Conservation (phyloP, 1,139 yeast species). For the Ogataea hybrid region DNA sequence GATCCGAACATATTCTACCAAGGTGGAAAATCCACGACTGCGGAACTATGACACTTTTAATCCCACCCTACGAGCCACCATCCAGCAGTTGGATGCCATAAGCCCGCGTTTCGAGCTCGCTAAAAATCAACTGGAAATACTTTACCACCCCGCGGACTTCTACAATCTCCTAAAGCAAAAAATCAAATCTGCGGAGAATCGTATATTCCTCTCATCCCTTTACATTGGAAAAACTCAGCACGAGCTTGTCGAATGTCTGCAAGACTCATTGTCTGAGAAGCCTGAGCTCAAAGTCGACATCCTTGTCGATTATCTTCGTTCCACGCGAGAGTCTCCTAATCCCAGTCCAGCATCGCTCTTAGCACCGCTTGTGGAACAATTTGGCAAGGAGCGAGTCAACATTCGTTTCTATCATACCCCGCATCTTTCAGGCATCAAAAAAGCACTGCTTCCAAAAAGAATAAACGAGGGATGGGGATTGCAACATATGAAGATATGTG, state of each 20-base stretch:
- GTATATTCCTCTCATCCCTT: conserved; percentile 80
- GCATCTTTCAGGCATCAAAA: conserved; percentile 65
- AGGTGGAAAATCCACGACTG: conserved; percentile 27
- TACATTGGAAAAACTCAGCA: conserved; percentile 82
- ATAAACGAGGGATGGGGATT: conserved; percentile 90
- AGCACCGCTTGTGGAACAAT: conserved; percentile 62
- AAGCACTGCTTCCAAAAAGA: conserved; percentile 70
- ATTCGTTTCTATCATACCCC: conserved; percentile 91
- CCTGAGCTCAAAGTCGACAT: conserved; percentile 66
- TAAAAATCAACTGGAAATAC: conserved; percentile 59
- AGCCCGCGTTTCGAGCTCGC: conserved; percentile 68
- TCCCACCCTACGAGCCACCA: conserved; percentile 47
- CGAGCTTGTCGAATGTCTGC: conserved; percentile 65
- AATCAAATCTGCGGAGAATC: conserved; percentile 49
- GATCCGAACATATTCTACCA: conserved; percentile 23
- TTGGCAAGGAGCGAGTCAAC: conserved; percentile 70
- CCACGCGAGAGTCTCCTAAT: conserved; percentile 88
- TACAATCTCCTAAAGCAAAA: conserved; percentile 59
- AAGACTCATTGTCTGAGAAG: conserved; percentile 56
- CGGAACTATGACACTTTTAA: conserved; percentile 37
- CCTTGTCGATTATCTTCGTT: conserved; percentile 84
- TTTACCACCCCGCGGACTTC: conserved; percentile 67
- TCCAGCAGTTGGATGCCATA: conserved; percentile 59
- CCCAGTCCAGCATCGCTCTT: conserved; percentile 75
- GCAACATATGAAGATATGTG: conserved; percentile 97